Base-by-base conservation (phyloP, 768 basidiomycete species). In the Cantharellus anzutake region DNA sequence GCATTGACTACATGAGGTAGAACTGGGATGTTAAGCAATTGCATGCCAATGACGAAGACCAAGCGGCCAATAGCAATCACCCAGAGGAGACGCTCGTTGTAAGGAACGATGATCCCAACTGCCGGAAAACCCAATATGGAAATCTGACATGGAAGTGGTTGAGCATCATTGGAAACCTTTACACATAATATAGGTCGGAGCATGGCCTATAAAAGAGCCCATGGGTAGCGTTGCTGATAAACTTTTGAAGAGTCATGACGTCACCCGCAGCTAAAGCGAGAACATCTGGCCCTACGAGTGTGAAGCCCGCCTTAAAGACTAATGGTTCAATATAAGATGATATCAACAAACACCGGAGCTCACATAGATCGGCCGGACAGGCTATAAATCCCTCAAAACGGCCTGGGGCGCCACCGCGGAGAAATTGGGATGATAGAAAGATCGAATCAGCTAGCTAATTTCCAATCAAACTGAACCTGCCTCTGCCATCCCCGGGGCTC, bases 1-100 rank as follows among this genome's bases (percentile, higher is more conserved):
- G 67, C 67, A 65, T 73, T 73, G 58, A 61, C 41, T 39, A 59
- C 35, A 38, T 56, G 53, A n/a, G 53, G 53, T n/a, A 56, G 53
- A 11, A 56, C 53, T 11, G 53, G 53, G n/a, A 56, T 38, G 14
- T 56, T 34, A 34, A 2, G 53, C 7, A n/a, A 14, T 56, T n/a
- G 16, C 53, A 56, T n/a, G 14, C n/a, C 53, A n/a, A 38, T 34
- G 14, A 56, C 53, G 37, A 14, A 56, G 16, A 34, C 14, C 14
- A 11, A 38, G 14, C 11, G 14, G 29, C 53, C 53, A 14, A 14
- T 11, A 34, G 53, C 53, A 2, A 56, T 56, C 53, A 34, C 53
- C 11, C 35, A 14, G 11, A n/a, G 16, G 14, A 56, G 37, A 56
- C 16, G 16, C 14, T 56, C 29, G 35, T 56, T 56, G 37, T 56